Evolutionary conservation across 2,329 filamentous ascomycete species (phyloP).

Genomic region (Cryphonectria carpinicola): DNA sequence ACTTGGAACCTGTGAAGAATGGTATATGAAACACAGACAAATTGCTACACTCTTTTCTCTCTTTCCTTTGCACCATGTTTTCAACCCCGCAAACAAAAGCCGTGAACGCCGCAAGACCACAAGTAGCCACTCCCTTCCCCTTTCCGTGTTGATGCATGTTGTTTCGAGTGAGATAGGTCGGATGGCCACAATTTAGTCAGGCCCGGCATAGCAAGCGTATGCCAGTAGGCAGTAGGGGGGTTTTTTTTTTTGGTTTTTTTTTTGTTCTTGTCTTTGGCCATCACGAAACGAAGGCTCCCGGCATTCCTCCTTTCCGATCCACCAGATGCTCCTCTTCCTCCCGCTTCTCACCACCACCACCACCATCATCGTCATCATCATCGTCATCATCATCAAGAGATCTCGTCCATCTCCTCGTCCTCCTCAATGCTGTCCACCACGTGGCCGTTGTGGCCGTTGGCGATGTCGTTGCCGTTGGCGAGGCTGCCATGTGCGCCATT

Average conservation of each 20-base stretch:
- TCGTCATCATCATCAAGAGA: slow-evolving; percentile 3
- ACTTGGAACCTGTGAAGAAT: slow-evolving; percentile 15
- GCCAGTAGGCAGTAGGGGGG: not conserved
- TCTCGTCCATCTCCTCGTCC: slow-evolving; percentile 23
- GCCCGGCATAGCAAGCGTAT: not conserved
- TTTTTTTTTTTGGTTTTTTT: not conserved
- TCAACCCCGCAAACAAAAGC: slow-evolving; percentile 8
- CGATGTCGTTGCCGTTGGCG: slow-evolving; percentile 17
- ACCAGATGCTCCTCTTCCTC: not conserved
- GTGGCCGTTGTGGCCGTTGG: slow-evolving; percentile 26
- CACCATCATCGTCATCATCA: no score
- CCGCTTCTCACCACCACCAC: not conserved
- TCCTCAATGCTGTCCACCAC: slow-evolving; percentile 21
- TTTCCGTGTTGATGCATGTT: slow-evolving; percentile 12
- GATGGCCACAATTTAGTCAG: not conserved
- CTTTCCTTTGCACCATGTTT: slow-evolving; percentile 11
- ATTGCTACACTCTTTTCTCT: slow-evolving; percentile 15
- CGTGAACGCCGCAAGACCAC: slow-evolving; percentile 14
- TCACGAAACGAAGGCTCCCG: not conserved
- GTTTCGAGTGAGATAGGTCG: slow-evolving; percentile 10
- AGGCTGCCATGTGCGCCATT: slow-evolving; percentile 22
- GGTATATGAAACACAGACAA: slow-evolving; percentile 22
- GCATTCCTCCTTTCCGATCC: not conserved
- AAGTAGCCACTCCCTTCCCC: not conserved
- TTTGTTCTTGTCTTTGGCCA: not conserved